phyloP scores from a whole-genome alignment of 2,329 filamentous ascomycete species.

The Alternaria arborescens region DNA sequence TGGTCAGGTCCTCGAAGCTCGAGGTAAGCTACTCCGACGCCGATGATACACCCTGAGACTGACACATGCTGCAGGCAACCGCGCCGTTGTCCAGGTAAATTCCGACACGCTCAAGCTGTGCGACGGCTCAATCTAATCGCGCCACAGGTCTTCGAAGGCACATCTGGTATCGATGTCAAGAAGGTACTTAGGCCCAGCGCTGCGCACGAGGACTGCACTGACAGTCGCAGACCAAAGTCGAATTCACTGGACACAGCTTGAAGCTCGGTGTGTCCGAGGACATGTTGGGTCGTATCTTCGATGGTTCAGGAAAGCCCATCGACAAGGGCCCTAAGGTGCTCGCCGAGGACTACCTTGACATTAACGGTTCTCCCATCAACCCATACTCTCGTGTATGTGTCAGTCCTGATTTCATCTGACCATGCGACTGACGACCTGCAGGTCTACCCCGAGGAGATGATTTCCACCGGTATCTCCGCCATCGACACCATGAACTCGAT shows the following conservation, averaged over 20 bases:
- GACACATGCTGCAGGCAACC: conserved; percentile 70
- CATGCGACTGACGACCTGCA: conserved; percentile 50
- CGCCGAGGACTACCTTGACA: conserved; percentile 97
- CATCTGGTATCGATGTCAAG: conserved; percentile 96
- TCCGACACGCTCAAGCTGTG: background rate
- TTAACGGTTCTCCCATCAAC: conserved; percentile 99
- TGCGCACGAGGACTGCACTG: conserved; percentile 25
- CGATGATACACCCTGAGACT: conserved; percentile 17
- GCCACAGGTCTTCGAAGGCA: conserved; percentile 91
- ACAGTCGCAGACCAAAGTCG: conserved; percentile 81
- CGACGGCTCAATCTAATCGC: conserved; percentile 31
- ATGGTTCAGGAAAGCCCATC: conserved; percentile 96
- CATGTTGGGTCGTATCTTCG: conserved; percentile 98
- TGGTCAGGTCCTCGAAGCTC: conserved; percentile 95
- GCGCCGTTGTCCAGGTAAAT: conserved; percentile 90
- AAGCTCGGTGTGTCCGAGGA: conserved; percentile 99
- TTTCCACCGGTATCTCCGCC: conserved; percentile 97
- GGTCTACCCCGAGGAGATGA: conserved; percentile 99
- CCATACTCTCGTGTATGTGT: conserved; percentile 88
- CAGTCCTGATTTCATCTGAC: conserved; percentile 19
- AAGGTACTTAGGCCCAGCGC: conserved; percentile 64
- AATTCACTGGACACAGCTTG: conserved; percentile 95
- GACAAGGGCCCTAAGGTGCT: conserved; percentile 99
- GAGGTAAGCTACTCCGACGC: conserved; percentile 68
- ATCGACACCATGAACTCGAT: conserved; percentile 96